Evolutionary conservation across 2,329 filamentous ascomycete species (phyloP).

Genomic region (Exophiala lecanii-corni): DNA sequence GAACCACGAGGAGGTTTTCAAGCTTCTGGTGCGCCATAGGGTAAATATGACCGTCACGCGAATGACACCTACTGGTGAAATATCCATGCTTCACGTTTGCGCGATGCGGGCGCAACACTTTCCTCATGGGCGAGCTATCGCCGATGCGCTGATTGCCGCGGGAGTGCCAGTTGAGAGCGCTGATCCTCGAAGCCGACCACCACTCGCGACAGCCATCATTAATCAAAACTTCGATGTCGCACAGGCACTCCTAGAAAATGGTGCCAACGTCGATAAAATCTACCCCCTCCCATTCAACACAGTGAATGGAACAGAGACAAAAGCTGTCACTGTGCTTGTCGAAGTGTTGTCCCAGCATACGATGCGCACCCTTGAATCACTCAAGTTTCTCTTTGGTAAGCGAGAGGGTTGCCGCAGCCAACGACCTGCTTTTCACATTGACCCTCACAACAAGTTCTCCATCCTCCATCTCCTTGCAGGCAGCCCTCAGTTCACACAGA

Average conservation of each 20-base stretch:
- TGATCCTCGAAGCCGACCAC: conserved; percentile 1
- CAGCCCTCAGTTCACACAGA: conserved; percentile 4
- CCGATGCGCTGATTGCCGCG: conserved; percentile 1
- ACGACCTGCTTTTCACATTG: conserved; percentile 3
- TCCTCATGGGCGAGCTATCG: conserved; percentile 1
- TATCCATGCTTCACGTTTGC: conserved; percentile 4
- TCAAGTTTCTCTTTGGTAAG: conserved; percentile 1
- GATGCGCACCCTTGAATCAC: conserved; percentile 2
- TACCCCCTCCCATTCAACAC: conserved; percentile 1
- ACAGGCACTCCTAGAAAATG: conserved; percentile 3
- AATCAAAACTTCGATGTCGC: conserved; percentile 5
- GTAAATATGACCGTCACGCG: neutral
- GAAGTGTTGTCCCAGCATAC: conserved; percentile 6
- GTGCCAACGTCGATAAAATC: conserved; percentile 1
- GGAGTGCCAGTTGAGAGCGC: conserved; percentile 1
- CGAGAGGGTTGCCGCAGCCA: neutral
- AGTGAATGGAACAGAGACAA: conserved; percentile 1
- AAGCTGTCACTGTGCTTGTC: conserved; percentile 1
- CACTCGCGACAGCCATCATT: conserved; percentile 2
- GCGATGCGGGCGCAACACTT: neutral
- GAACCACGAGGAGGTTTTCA: conserved; percentile 4
- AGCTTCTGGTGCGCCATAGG: neutral
- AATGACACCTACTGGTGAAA: neutral
- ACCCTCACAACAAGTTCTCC: neutral
- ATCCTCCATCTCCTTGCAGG: conserved; percentile 3